These are phyloP conservation scores for Annulohypoxylon maeteangense DNA, from an alignment of 495 filamentous ascomycete genomes.

Conservation along the genomic window DNA sequence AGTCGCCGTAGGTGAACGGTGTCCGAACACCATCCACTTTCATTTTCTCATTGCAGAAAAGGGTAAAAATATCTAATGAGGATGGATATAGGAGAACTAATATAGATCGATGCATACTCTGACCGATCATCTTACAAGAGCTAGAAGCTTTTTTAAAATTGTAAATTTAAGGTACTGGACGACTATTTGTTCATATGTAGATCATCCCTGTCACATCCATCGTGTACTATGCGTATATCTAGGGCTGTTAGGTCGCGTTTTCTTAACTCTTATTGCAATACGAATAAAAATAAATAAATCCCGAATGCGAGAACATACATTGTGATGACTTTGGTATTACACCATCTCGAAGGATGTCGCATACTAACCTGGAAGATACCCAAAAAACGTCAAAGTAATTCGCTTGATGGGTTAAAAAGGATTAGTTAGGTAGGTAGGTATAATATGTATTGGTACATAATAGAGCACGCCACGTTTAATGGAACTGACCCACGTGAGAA, in stretches of 20 bases:
- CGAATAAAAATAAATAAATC: neutral
- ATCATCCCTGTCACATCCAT: neutral
- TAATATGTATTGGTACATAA: constrained; percentile 30
- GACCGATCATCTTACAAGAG: neutral
- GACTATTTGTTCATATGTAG: neutral
- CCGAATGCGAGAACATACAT: neutral
- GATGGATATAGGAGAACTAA: constrained; percentile 2
- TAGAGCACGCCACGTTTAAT: constrained; percentile 28
- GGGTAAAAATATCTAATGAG: neutral
- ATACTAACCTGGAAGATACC: constrained; percentile 17
- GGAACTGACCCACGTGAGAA: constrained; percentile 40
- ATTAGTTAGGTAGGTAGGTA: neutral
- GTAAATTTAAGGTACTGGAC: neutral
- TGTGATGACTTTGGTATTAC: constrained; percentile 8
- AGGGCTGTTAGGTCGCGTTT: neutral
- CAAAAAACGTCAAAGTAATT: constrained; percentile 17
- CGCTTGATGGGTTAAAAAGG: neutral
- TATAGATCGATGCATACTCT: constrained; percentile 1
- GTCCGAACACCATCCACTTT: constrained; percentile 16
- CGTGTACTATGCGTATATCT: neutral
- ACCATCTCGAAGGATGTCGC: constrained; percentile 6
- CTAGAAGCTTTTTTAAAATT: neutral
- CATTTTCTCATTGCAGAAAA: constrained; percentile 7
- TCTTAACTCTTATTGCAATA: neutral
- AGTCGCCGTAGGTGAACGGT: constrained; percentile 30